phyloP scores from a whole-genome alignment of 2,329 filamentous ascomycete species.

The Teratosphaeria destructans region DNA sequence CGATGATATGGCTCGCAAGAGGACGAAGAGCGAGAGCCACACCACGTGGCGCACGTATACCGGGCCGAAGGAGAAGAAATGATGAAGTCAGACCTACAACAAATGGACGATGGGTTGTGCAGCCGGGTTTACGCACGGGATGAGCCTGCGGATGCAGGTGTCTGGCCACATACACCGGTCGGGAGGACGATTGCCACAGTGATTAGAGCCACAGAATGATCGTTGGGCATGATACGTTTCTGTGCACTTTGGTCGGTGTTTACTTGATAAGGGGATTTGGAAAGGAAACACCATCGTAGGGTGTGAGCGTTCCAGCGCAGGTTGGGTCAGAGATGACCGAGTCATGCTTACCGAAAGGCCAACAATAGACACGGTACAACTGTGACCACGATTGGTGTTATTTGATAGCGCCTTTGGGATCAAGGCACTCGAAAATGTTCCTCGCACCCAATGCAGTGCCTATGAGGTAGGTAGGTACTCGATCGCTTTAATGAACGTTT shows the following conservation, averaged over 20 bases:
- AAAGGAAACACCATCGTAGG: neutral
- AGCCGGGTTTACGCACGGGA: neutral
- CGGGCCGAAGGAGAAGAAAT: neutral
- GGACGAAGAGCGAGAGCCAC: constrained; percentile 8
- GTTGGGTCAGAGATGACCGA: neutral
- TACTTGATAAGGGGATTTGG: neutral
- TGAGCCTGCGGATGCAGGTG: neutral
- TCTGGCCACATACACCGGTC: neutral
- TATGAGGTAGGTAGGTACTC: too few relatives aligned
- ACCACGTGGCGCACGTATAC: neutral
- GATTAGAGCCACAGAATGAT: neutral
- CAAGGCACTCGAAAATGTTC: too few relatives aligned
- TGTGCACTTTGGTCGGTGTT: neutral
- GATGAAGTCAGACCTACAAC: neutral
- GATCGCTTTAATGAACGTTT: too few relatives aligned
- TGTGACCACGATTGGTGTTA: neutral
- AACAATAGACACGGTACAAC: neutral
- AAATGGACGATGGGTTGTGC: too few relatives aligned
- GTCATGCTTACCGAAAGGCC: neutral
- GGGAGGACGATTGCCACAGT: neutral
- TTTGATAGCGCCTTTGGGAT: too few relatives aligned
- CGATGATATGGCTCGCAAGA: constrained; percentile 1
- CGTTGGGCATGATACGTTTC: neutral
- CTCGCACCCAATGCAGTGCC: too few relatives aligned
- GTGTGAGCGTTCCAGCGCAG: neutral